These are phyloP conservation scores for Puccinia horiana DNA, from an alignment of 1,284 basidiomycete species.

Conservation along the genomic window DNA sequence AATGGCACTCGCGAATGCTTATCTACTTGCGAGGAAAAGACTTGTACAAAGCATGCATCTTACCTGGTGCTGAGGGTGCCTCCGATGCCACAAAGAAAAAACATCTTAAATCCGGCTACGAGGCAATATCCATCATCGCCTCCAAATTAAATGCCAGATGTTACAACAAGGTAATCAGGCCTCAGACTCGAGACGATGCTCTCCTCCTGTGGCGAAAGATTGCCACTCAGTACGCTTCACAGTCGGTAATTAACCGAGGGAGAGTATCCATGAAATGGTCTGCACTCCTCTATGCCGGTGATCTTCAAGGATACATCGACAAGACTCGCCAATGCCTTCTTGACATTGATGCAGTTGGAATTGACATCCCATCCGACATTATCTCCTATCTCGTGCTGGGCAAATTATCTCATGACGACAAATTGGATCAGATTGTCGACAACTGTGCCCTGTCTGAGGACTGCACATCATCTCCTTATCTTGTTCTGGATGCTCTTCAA, in stretches of 20 bases:
- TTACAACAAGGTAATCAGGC: background rate
- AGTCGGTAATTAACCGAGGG: background rate
- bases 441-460: background rate
- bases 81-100: background rate
- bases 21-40: background rate
- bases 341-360: background rate
- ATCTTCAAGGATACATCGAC: background rate
- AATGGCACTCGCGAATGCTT: background rate
- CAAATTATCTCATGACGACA: background rate
- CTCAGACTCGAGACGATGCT: background rate
- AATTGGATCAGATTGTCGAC: background rate
- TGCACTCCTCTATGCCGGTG: background rate
- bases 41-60: background rate
- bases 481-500: background rate
- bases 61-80: background rate
- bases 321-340: background rate
- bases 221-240: conserved; percentile 5
- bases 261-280: background rate
- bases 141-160: background rate
- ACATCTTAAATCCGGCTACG: background rate
- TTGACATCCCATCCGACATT: background rate
- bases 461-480: background rate
- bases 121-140: background rate
- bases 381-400: background rate
- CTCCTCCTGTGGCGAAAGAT: background rate